These are phyloP conservation scores for Diaporthe eres DNA, from an alignment of 2,329 filamentous ascomycete genomes.

Conservation along the genomic window DNA sequence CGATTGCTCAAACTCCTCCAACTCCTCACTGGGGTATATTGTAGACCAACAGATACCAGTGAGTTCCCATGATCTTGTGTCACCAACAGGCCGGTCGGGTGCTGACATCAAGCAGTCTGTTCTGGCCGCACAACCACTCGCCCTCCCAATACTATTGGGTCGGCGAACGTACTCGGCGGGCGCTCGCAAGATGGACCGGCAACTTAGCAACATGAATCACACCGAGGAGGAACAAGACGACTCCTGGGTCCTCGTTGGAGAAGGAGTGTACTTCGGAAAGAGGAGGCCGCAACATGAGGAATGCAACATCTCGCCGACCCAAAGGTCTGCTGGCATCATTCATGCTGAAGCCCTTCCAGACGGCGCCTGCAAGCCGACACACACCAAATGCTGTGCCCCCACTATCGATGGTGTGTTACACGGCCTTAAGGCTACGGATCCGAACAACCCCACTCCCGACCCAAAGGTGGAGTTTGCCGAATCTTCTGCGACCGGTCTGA, in stretches of 20 bases:
- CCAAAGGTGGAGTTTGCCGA: constrained; percentile 1
- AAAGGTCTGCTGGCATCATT: not conserved
- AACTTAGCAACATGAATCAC: not conserved
- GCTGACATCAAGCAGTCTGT: constrained; percentile 10
- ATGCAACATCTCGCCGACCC: not conserved
- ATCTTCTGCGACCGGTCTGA: constrained; percentile 10
- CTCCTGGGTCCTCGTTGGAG: not conserved
- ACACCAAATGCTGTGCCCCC: not conserved
- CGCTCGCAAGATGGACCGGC: not conserved
- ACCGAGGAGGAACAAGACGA: not conserved
- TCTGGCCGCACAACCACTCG: not conserved
- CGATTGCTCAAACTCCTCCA: not conserved
- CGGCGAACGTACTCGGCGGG: not conserved
- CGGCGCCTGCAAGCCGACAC: not conserved
- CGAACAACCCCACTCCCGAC: not conserved
- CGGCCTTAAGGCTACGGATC: not conserved
- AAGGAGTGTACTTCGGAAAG: not conserved
- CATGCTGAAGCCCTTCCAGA: not conserved
- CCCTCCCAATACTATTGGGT: not conserved
- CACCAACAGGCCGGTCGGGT: not conserved
- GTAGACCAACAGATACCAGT: not conserved
- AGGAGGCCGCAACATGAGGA: not conserved
- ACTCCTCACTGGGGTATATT: not conserved
- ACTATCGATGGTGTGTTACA: not conserved
- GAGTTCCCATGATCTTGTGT: not conserved